phyloP scores from a whole-genome alignment of 805 yeast species.

The Saccharomycopsis sp. region DNA sequence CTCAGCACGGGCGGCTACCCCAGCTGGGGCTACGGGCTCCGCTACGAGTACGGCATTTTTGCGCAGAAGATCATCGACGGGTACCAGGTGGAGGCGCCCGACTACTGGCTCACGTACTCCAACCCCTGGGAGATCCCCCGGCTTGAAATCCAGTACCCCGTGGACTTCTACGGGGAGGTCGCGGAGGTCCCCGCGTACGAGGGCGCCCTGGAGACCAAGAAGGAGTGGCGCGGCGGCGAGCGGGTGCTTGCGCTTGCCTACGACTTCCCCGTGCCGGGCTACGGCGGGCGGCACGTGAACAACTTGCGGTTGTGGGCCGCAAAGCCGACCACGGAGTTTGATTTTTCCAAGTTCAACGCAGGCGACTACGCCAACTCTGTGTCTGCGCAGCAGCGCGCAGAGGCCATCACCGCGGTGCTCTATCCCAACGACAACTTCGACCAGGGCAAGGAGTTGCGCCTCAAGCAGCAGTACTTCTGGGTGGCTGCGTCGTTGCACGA shows the following conservation, averaged over 20 bases:
- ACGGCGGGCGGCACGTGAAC: conserved; percentile 72
- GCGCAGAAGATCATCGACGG: conserved; percentile 86
- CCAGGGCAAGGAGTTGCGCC: conserved; percentile 82
- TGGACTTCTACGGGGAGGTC: conserved; percentile 82
- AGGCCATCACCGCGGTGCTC: conserved; percentile 84
- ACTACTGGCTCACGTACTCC: conserved; percentile 82
- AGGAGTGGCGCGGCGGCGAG: conserved; percentile 84
- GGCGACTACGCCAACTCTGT: conserved; percentile 89
- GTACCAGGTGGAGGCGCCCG: conserved; percentile 91
- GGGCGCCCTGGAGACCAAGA: conserved; percentile 48
- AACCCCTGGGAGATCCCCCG: conserved; percentile 94
- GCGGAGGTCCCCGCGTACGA: conserved; percentile 44
- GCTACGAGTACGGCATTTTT: conserved; percentile 91
- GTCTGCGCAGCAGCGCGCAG: conserved; percentile 78
- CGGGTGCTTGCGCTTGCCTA: conserved; percentile 83
- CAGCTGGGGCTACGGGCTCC: conserved; percentile 94
- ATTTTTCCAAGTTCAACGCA: conserved; percentile 80
- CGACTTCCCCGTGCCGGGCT: conserved; percentile 92
- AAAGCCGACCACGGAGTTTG: conserved; percentile 84
- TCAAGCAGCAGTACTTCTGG: conserved; percentile 96
- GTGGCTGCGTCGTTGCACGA: conserved; percentile 91
- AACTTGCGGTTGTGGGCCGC: conserved; percentile 89
- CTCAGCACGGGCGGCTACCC: conserved; percentile 79
- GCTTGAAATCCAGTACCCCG: conserved; percentile 79
- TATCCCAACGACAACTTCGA: conserved; percentile 93